Evolutionary conservation across 768 basidiomycete genomes (phyloP).

Genomic region (Agaricus bisporus): DNA sequence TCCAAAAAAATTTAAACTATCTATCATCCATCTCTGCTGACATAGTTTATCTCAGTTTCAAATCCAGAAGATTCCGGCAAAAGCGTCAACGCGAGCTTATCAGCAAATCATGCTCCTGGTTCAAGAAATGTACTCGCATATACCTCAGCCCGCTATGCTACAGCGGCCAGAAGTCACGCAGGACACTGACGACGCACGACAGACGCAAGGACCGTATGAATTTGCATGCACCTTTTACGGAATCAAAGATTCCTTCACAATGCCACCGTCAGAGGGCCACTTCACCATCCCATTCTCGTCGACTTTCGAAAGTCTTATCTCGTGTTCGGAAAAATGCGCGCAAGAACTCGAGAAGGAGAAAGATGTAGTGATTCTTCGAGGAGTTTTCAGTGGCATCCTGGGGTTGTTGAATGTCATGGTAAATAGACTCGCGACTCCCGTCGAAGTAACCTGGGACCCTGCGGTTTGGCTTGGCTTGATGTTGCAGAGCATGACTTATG

Average conservation of each 20-base stretch:
- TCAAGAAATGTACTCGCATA: conserved; percentile 46
- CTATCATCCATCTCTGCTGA: not conserved
- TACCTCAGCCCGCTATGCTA: conserved; percentile 42
- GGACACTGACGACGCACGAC: conserved; percentile 23
- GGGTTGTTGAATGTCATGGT: conserved; percentile 46
- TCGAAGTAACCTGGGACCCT: conserved; percentile 55
- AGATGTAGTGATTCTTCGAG: conserved; percentile 29
- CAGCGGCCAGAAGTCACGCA: conserved; percentile 43
- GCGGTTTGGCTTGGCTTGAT: conserved; percentile 54
- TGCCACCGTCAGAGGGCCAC: conserved; percentile 17
- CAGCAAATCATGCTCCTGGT: conserved; percentile 39
- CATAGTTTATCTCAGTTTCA: conserved; percentile 22
- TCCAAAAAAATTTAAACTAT: conserved; percentile 1
- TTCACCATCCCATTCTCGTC: conserved; percentile 47
- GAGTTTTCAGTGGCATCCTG: conserved; percentile 47
- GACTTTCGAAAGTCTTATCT: conserved; percentile 48
- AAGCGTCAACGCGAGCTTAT: conserved; percentile 27
- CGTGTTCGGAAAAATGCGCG: conserved; percentile 42
- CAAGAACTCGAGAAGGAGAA: conserved; percentile 26
- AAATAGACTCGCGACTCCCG: conserved; percentile 31
- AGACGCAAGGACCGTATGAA: conserved; percentile 35
- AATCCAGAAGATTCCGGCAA: conserved; percentile 29
- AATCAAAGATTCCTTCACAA: conserved; percentile 22
- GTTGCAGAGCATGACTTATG: conserved; percentile 47
- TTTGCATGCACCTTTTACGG: conserved; percentile 62